phyloP scores from a whole-genome alignment of 495 filamentous ascomycete species.

The Aspergillus sparsus region DNA sequence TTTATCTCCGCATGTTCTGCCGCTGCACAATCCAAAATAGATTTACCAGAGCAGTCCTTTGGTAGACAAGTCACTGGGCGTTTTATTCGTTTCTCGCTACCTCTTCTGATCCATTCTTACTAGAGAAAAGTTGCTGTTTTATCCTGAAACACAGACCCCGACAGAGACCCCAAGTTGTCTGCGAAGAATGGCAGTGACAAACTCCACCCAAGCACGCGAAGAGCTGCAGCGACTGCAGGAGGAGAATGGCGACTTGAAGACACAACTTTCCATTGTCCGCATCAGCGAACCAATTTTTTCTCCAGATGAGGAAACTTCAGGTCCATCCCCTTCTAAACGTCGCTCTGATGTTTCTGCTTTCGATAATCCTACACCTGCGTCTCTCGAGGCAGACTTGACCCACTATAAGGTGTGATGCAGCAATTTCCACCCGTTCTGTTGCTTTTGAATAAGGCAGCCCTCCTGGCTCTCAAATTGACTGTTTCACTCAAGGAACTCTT shows the following conservation, averaged over 20 bases:
- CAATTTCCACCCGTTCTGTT: neutral
- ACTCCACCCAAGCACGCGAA: conserved; percentile 35
- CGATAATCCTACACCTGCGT: conserved; percentile 70
- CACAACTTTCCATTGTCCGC: conserved; percentile 67
- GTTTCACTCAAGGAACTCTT: conserved; percentile 71
- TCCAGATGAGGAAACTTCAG: conserved; percentile 35
- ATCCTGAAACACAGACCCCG: conserved; percentile 6
- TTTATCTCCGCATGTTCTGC: conserved; percentile 25
- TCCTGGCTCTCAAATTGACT: neutral
- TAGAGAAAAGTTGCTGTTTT: neutral
- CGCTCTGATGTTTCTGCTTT: conserved; percentile 73
- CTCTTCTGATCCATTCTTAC: neutral
- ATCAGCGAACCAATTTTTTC: conserved; percentile 72
- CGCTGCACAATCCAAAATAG: neutral
- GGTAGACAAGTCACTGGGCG: neutral
- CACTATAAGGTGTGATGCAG: conserved; percentile 68
- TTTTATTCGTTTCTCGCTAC: neutral
- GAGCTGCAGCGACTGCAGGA: conserved; percentile 44
- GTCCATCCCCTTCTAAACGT: conserved; percentile 46
- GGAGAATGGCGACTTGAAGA: conserved; percentile 50
- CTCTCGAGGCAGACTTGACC: conserved; percentile 78
- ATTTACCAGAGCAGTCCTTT: conserved; percentile 2
- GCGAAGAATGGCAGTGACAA: conserved; percentile 29
- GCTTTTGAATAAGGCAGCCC: neutral
- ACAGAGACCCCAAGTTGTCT: conserved; percentile 1